Evolutionary conservation across 2,329 filamentous ascomycete genomes (phyloP), one percentile per base, ranked within the genome.

Genomic region (Malbranchea cinnamomea): DNA sequence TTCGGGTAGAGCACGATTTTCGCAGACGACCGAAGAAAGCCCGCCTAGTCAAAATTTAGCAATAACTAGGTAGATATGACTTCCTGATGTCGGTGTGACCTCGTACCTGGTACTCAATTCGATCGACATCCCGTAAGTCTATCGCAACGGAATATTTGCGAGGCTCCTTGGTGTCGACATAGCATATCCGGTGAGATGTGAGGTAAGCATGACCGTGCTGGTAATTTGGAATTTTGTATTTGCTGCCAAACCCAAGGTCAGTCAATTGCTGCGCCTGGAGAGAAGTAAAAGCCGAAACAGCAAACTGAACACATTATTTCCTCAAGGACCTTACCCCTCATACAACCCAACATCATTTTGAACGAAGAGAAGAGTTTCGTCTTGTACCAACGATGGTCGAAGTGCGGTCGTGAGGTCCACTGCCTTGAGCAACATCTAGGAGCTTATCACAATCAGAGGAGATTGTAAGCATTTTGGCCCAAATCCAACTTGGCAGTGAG

Each of bases 301-400:
- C n/a, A n/a, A n/a, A n/a, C 30, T 31, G 34, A 30, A 45, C 18
- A 20, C 35, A 26, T 19, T 26, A 30, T 25, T 24, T 28, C 19
- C 26, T 20, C 27, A 34, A 37, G 25, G 21, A 16, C 62, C 74
- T 60, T 67, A 92, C 84, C 89, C 89, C 67, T 95, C 83, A 62
- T 98, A 98, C 38, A 98, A 67, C 43, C 89, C 89, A 46, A 98
- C 85, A 54, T 83, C 85, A 66, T 95, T 85, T 62, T 95, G 87
- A 35, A 98, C 87, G 60, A 93, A 95, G 36, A 98, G 69, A 32
- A 95, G 67, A 44, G 82, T 79, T 68, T 98, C 89, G 65, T 94
- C 89, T 49, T 83, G 79, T 42, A 92, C 71, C 53, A 94, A 78
- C 37, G 78, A 79, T 47, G 89, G 89, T 66, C 89, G 80, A 52